Conservation (phyloP, 2,329 filamentous ascomycete species). For the Madurella fahalii region DNA sequence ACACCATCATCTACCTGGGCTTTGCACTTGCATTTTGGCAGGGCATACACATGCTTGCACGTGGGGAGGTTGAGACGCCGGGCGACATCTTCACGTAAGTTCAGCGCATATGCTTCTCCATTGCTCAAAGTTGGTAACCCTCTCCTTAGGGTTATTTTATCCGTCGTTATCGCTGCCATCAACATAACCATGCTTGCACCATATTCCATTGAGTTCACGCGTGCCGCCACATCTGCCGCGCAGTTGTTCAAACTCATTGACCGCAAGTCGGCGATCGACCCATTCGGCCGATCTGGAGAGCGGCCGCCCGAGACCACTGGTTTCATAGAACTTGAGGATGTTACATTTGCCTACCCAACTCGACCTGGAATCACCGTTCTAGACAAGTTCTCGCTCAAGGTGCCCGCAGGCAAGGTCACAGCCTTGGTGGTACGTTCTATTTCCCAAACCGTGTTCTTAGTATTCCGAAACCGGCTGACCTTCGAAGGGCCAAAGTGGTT, state of each 20-base stretch:
- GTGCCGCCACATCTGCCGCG: conserved; percentile 43
- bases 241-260: conserved; percentile 48
- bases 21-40: conserved; percentile 51
- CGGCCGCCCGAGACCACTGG: conserved; percentile 33
- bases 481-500: conserved; percentile 47
- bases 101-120: not conserved
- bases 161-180: conserved; percentile 44
- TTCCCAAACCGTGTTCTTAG: not conserved
- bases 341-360: conserved; percentile 50
- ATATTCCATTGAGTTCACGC: conserved; percentile 42
- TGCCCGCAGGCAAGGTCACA: conserved; percentile 43
- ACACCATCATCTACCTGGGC: conserved; percentile 45
- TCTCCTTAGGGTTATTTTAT: conserved; percentile 40
- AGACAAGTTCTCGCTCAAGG: conserved; percentile 33
- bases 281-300: conserved; percentile 37
- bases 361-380: conserved; percentile 43
- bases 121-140: not conserved
- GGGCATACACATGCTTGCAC: conserved; percentile 43
- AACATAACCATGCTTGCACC: conserved; percentile 46
- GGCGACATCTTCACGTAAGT: conserved; percentile 46
- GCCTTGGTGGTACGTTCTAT: conserved; percentile 40
- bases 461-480: not conserved
- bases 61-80: conserved; percentile 41
- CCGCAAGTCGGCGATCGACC: conserved; percentile 37
- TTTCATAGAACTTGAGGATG: conserved; percentile 41